These are phyloP conservation scores for Colletotrichum tanaceti DNA, from an alignment of 2,329 filamentous ascomycete genomes.

Conservation along the genomic window DNA sequence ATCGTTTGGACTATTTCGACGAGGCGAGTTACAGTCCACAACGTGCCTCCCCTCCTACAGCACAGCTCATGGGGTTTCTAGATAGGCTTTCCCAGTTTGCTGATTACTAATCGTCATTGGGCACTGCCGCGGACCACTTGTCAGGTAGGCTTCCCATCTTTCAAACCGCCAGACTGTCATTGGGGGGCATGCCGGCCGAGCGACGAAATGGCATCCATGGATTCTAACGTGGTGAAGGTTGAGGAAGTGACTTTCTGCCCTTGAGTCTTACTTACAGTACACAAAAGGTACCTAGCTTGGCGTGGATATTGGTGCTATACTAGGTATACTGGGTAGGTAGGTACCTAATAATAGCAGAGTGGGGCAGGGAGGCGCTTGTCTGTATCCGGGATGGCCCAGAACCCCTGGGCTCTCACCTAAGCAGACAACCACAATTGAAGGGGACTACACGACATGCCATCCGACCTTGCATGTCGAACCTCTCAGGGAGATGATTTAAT, in stretches of 20 bases:
- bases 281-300: constrained; percentile 26
- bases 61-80: background rate
- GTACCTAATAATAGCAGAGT: constrained; percentile 32
- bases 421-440: constrained; percentile 8
- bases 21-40: background rate
- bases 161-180: constrained; percentile 10
- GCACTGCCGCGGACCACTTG: background rate
- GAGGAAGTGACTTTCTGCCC: constrained; percentile 10
- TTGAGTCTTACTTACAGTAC: background rate
- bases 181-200: background rate
- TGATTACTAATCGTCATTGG: background rate
- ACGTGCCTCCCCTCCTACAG: background rate
- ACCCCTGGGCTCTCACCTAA: constrained; percentile 33
- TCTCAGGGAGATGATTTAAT: background rate
- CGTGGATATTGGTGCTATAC: constrained; percentile 5
- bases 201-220: constrained; percentile 14
- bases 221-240: background rate
- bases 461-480: constrained; percentile 12
- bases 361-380: constrained; percentile 4
- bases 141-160: background rate
- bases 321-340: no score
- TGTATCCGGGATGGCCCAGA: constrained; percentile 11
- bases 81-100: background rate
- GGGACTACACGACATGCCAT: constrained; percentile 5
- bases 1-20: constrained; percentile 9